Evolutionary conservation across 164 flowering plant genomes (phyloP).

Genomic region (Kalanchoe fedtschenkoi): DNA sequence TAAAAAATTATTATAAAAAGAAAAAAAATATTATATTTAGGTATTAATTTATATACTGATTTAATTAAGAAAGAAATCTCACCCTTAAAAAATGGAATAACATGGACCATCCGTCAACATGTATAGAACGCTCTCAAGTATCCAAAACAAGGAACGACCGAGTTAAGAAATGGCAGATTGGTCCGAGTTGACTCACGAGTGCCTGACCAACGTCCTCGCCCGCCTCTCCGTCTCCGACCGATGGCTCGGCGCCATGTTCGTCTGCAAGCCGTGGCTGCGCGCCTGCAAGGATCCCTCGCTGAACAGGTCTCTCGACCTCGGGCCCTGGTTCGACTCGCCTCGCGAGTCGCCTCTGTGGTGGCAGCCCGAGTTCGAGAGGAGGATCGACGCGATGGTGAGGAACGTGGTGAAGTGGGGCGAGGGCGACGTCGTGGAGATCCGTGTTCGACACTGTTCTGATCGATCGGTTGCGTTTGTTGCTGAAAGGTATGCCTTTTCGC

Average conservation of each 20-base stretch:
- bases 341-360: constrained; percentile 55
- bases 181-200: constrained; percentile 73
- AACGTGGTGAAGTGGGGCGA: constrained; percentile 49
- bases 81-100: no score
- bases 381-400: constrained; percentile 51
- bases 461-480: constrained; percentile 41
- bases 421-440: constrained; percentile 38
- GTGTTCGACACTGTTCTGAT: constrained; percentile 76
- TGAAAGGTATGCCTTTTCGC: constrained; percentile 29
- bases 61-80: no score
- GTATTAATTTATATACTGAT: no score
- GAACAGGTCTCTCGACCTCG: constrained; percentile 48
- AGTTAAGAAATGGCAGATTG: constrained; percentile 25
- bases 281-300: constrained; percentile 64
- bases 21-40: no score
- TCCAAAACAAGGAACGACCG: constrained; percentile 1
- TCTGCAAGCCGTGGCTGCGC: constrained; percentile 65
- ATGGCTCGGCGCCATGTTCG: constrained; percentile 56
- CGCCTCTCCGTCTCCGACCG: constrained; percentile 51
- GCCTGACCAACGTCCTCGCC: constrained; percentile 48
- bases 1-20: no score
- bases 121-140: no score
- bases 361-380: constrained; percentile 56
- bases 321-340: constrained; percentile 30
- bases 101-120: no score